Conservation (phyloP, 352 stramenopile species). For the Phytophthora chlamydospora region DNA sequence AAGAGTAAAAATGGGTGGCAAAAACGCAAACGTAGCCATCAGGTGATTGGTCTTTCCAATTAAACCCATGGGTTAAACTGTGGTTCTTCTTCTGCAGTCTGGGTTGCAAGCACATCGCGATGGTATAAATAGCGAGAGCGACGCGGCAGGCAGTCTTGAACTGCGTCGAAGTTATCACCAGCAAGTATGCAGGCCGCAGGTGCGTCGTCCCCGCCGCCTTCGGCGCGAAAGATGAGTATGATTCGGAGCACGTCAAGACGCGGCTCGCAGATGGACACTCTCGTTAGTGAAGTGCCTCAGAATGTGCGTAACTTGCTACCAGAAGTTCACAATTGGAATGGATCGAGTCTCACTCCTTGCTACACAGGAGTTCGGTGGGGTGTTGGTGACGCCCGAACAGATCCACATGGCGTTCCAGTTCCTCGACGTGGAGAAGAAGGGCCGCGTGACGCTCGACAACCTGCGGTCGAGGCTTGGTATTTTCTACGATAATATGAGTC, state of each 20-base stretch:
- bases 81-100: too few species aligned
- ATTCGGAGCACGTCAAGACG: constrained; percentile 4
- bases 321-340: background rate
- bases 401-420: constrained; percentile 90
- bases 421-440: constrained; percentile 85
- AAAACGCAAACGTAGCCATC: background rate
- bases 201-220: constrained; percentile 3
- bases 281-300: constrained; percentile 14
- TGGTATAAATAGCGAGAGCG: background rate
- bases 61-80: too few species aligned
- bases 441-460: constrained; percentile 82
- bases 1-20: constrained; percentile 3
- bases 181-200: constrained; percentile 16
- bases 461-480: constrained; percentile 78
- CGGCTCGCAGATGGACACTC: constrained; percentile 8
- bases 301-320: constrained; percentile 21
- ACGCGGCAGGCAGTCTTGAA: too few species aligned
- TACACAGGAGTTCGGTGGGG: constrained; percentile 72
- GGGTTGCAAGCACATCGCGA: too few species aligned
- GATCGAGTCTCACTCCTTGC: background rate
- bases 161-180: background rate
- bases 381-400: constrained; percentile 86
- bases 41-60: too few species aligned
- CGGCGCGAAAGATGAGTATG: constrained; percentile 15
- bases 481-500: constrained; percentile 90